phyloP scores from a whole-genome alignment of 176 grass and related monocot species.

The Puccinellia tenuiflora region DNA sequence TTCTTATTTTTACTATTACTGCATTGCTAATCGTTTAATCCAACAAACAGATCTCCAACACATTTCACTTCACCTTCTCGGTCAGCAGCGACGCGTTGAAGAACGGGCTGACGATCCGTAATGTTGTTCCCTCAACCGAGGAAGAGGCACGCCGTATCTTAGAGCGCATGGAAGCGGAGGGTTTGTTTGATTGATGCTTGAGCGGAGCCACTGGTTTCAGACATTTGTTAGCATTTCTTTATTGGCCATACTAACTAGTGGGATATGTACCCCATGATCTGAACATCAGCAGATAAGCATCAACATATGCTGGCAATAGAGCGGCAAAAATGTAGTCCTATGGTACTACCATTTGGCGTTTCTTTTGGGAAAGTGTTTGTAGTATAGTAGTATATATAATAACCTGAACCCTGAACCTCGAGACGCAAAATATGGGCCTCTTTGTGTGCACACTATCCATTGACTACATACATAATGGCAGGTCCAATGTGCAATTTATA shows the following conservation, averaged over 20 bases:
- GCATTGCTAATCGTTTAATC: neutral
- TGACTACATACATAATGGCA: neutral
- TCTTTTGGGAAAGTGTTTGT: neutral
- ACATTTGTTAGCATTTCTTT: neutral
- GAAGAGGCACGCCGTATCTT: constrained; percentile 76
- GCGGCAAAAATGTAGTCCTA: neutral
- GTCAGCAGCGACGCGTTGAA: constrained; percentile 53
- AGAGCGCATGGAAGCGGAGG: constrained; percentile 74
- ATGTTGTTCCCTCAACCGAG: constrained; percentile 90
- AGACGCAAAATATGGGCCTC: constrained; percentile 37
- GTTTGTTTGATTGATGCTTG: constrained; percentile 32
- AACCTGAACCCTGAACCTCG: constrained; percentile 27
- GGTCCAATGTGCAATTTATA: neutral
- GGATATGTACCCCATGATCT: neutral
- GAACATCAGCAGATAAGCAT: constrained; percentile 14
- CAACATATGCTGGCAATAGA: constrained; percentile 5
- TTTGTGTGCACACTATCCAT: neutral
- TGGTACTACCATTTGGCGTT: neutral
- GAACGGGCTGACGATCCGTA: constrained; percentile 70
- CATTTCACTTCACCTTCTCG: constrained; percentile 92
- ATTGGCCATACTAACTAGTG: neutral
- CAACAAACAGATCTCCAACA: constrained; percentile 73
- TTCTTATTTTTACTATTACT: neutral
- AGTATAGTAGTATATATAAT: neutral
- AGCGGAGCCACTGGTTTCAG: neutral